These are phyloP conservation scores for Funneliformis mosseae DNA, from an alignment of 192 early-diverging fungal species.

Conservation along the genomic window DNA sequence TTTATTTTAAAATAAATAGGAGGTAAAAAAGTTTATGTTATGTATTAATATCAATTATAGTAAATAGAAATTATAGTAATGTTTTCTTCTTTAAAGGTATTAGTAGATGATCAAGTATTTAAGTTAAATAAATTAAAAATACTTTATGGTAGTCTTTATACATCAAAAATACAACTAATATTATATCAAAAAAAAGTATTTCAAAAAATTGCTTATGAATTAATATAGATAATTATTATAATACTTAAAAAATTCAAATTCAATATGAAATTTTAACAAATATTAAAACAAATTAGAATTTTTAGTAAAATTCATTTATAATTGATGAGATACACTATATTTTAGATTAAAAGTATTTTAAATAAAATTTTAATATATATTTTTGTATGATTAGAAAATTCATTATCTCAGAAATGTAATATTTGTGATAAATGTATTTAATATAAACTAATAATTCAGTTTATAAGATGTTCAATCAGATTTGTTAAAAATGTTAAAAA, in stretches of 20 bases:
- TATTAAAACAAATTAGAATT: slow-evolving; percentile 61
- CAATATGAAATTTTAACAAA: slow-evolving; percentile 53
- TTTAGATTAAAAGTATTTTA: background rate
- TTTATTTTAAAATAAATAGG: background rate
- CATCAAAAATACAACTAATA: slow-evolving; percentile 52
- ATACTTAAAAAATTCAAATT: slow-evolving; percentile 73
- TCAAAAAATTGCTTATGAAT: background rate
- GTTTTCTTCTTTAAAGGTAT: slow-evolving; percentile 89
- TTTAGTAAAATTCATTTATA: slow-evolving; percentile 69
- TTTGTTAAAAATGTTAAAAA: no score
- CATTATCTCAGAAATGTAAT: no score
- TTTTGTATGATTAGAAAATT: no score
- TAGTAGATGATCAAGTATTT: slow-evolving; percentile 93
- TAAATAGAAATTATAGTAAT: slow-evolving; percentile 74
- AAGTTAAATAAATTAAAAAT: slow-evolving; percentile 50
- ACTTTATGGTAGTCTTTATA: slow-evolving; percentile 59
- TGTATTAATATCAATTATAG: background rate
- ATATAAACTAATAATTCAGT: no score
- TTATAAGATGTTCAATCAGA: no score
- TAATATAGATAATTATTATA: slow-evolving; percentile 74
- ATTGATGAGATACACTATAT: slow-evolving; percentile 94
- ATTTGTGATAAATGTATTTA: no score
- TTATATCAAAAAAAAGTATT: slow-evolving; percentile 45
- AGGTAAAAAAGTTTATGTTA: background rate
- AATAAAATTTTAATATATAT: background rate